Base-by-base conservation (phyloP, 2,329 filamentous ascomycete genomes). In the Ophiostoma tasmaniense region DNA sequence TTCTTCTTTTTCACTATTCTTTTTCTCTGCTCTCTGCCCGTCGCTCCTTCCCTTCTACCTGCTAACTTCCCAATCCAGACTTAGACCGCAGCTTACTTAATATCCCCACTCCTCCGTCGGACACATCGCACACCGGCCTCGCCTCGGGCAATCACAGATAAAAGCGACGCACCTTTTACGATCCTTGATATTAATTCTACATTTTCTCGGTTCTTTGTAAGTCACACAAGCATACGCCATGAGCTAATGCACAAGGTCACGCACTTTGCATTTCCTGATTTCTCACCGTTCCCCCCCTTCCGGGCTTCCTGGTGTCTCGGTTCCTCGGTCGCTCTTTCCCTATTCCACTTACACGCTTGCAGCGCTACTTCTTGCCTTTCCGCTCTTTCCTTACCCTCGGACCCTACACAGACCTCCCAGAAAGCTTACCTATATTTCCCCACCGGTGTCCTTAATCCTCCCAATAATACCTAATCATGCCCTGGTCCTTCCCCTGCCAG, bases 11-110 rank as follows among this genome's bases (percentile, higher is more conserved):
- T 13, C 22, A 10, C 22, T 8, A 13, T 1, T 52, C n/a, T 25
- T 11, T 2, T 52, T 25, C 50, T 33, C 33, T 33, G 33, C 33
- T 5, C 5, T 52, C n/a, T 8, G 8, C 45, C 33, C 33, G 33
- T 52, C 50, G 10, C 50, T 13, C 42, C 28, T 66, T 61, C 35
- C 25, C 25, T 39, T 11, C 3, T 13, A n/a, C n/a, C 37, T 39
- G 68, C 66, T 30, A 52, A 66, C 35, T 30, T 35, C 64, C 64
- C 35, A 62, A 30, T 50, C 22, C 55, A 68, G 45, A 42, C 45
- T 35, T 33, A n/a, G 30, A 59, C 33, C 17, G 8, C 67, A 33
- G 33, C 42, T 45, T 66, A 64, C 42, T 22, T 30, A 61, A 30
- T 20, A 33, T 30, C 11, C 20, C 30, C 61, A 64, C 61, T 20